Conservation (phyloP, 345 rosid genomes). For the Eucalyptus tenuipes region DNA sequence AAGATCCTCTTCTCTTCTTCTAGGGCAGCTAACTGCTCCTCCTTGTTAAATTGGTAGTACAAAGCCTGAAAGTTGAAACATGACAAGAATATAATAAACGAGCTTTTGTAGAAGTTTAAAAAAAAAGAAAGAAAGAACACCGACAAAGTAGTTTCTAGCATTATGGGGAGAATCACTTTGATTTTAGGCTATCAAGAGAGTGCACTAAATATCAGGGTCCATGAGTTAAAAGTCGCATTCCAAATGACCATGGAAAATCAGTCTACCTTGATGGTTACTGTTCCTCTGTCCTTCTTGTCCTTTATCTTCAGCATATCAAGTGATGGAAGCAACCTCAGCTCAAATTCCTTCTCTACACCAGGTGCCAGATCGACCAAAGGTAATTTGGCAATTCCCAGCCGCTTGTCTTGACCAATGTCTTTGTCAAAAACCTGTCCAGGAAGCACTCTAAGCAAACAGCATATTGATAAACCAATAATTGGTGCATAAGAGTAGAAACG, state of each 20-base stretch:
- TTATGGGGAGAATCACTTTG: background rate
- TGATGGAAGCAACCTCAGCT: slow-evolving; percentile 64
- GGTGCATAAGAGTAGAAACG: background rate
- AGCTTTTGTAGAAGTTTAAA: background rate
- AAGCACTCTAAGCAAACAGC: background rate
- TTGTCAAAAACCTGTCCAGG: slow-evolving; percentile 62
- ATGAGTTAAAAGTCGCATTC: background rate
- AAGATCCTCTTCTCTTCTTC: slow-evolving; percentile 83
- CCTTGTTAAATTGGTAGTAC: slow-evolving; percentile 62
- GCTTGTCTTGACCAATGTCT: slow-evolving; percentile 93
- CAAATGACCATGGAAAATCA: background rate
- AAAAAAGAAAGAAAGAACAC: background rate
- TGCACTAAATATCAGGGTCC: background rate
- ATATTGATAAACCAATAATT: background rate
- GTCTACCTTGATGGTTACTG: slow-evolving; percentile 60
- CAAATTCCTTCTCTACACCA: slow-evolving; percentile 38
- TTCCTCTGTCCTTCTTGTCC: slow-evolving; percentile 98
- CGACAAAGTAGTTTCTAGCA: background rate
- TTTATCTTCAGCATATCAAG: slow-evolving; percentile 88
- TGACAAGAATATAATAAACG: background rate
- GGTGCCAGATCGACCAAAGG: slow-evolving; percentile 52
- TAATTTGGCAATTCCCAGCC: slow-evolving; percentile 68
- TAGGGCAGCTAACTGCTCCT: slow-evolving; percentile 76
- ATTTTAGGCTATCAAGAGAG: background rate
- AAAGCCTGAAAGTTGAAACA: slow-evolving; percentile 20